phyloP scores from a whole-genome alignment of 306 rosid species.

The Malus sylvestris region DNA sequence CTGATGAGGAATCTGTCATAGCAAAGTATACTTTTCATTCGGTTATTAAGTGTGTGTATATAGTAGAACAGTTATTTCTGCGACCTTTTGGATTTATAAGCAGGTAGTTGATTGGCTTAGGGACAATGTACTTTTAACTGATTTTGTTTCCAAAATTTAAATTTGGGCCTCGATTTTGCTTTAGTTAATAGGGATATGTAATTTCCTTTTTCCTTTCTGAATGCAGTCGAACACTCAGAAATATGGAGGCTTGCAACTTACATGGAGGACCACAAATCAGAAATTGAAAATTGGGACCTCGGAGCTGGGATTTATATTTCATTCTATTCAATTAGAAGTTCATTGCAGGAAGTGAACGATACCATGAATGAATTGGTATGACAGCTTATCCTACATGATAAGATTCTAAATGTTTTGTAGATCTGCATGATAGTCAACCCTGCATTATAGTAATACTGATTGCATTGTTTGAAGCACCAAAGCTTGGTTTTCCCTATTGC shows the following conservation, averaged over 20 bases:
- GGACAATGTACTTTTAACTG: background rate
- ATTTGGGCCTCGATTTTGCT: background rate
- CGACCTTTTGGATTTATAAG: background rate
- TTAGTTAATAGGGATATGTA: background rate
- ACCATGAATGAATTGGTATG: conserved; percentile 61
- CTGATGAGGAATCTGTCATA: background rate
- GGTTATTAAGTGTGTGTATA: background rate
- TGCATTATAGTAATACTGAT: background rate
- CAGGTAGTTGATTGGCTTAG: background rate
- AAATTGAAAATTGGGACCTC: conserved; percentile 95
- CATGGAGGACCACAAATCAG: conserved; percentile 88
- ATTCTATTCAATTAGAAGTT: conserved; percentile 64
- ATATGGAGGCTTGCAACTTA: conserved; percentile 74
- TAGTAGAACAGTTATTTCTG: background rate
- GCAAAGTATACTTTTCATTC: background rate
- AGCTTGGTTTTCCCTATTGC: background rate
- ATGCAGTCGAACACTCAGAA: conserved; percentile 71
- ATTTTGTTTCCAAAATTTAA: background rate
- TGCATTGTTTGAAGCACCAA: background rate
- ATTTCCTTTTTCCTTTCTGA: conserved; percentile 11
- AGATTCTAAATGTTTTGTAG: background rate
- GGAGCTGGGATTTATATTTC: conserved; percentile 93
- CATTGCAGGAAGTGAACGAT: conserved; percentile 58
- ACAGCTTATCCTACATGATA: background rate
- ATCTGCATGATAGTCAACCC: background rate